Base-by-base conservation (phyloP, 2,329 filamentous ascomycete genomes). In the Ophiostoma quercus region DNA sequence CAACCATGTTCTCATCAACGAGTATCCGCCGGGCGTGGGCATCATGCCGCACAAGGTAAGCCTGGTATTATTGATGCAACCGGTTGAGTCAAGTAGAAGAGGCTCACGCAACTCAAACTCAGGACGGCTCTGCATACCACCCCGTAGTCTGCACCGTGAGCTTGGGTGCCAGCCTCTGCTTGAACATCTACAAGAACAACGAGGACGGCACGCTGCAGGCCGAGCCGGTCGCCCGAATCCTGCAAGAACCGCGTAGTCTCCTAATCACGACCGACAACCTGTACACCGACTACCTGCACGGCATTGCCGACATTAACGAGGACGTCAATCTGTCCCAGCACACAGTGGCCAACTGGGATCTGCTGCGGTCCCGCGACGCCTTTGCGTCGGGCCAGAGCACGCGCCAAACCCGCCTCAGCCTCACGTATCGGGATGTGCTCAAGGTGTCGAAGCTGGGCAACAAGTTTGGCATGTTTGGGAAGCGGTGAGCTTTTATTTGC, bases 1-100 rank as follows among this genome's bases (percentile, higher is more conserved):
- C 2, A 99, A 98, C 75, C 95, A 98, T 79, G 92, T 96, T 65
- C 83, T 98, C 51, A 88, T 98, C 74, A 99, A 99, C 76, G 94
- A 97, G 78, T 99, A 98, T 78, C 84, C 84, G 1, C 88, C 92
- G 0, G 92, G 92, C 1, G 87, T 97, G 73, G 94, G 94, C n/a
- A 98, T 98, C 74, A 96, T 97, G 92, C 89, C 94, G 66, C 94
- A 98, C 78, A 95, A 97, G 82, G 77, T 78, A 37, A 39, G 16
- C 14, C 14, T 25, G 16, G 39, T 12, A 14, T 14, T 41, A 12
- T 41, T 3, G 34, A 6, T 34, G 8, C 34, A 34, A 34, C 34
- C 34, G 22, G 54, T 32, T 7, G 29, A 43, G 54, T n/a, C 12
- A n/a, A 60, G 14, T 25, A 6, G n/a, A 7, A 34, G 25, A 25